Conservation (phyloP, 1,284 basidiomycete species). For the Termitomyces sp. region DNA sequence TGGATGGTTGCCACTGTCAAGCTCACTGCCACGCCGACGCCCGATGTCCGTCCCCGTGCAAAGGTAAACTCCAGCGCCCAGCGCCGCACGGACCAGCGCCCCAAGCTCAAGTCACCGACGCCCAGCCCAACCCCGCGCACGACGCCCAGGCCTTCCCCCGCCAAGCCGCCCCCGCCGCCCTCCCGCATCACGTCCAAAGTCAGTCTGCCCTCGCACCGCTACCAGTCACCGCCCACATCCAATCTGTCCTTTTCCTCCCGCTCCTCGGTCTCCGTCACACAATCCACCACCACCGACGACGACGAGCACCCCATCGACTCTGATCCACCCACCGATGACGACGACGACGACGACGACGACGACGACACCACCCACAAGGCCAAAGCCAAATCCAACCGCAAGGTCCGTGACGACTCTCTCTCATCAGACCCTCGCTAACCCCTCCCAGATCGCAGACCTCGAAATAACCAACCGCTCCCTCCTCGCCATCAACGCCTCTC, state of each 20-base stretch:
- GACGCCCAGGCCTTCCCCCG: no score
- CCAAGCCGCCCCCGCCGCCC: slow-evolving; percentile 20
- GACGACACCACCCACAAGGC: slow-evolving; percentile 45
- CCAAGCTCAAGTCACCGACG: no score
- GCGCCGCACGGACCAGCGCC: neutral
- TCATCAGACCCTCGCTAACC: neutral
- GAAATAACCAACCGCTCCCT: slow-evolving; percentile 80
- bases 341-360: slow-evolving; percentile 20
- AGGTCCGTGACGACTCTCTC: slow-evolving; percentile 39
- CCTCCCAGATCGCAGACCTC: slow-evolving; percentile 67
- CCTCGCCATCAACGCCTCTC: slow-evolving; percentile 66
- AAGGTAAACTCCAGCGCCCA: slow-evolving; percentile 54
- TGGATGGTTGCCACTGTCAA: slow-evolving; percentile 31
- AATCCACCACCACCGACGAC: slow-evolving; percentile 4
- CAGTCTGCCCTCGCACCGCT: slow-evolving; percentile 34
- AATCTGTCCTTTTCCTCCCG: slow-evolving; percentile 66
- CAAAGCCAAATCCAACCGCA: slow-evolving; percentile 73
- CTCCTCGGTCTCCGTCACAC: no score
- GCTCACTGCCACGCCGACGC: slow-evolving; percentile 31
- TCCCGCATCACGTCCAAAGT: slow-evolving; percentile 56
- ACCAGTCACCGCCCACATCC: slow-evolving; percentile 62
- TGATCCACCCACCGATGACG: slow-evolving; percentile 29
- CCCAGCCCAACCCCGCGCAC: no score
- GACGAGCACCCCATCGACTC: slow-evolving; percentile 19
- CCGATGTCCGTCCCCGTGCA: slow-evolving; percentile 44